Evolutionary conservation across 495 filamentous ascomycete genomes (phyloP), one percentile per base, ranked within the genome.

Genomic region (Penicillium herquei): DNA sequence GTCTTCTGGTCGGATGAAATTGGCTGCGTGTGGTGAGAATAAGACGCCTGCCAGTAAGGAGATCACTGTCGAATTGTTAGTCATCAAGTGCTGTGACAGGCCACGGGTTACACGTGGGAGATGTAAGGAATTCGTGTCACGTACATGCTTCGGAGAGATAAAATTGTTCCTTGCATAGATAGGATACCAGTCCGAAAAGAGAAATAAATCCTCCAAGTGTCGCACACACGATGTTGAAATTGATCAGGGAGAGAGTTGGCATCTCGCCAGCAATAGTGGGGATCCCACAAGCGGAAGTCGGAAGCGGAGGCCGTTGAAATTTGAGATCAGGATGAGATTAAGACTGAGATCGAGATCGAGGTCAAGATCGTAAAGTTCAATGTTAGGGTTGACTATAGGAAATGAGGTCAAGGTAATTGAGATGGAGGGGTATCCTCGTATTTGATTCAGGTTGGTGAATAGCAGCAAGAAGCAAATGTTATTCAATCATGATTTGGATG

Each of bases 221-320:
- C 53, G 89, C 86, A 64, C 89, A 86, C 54, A 91, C 84, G 55
- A 96, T 89, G 68, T 96, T 96, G 80, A 96, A 96, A 69, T 95
- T 91, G 64, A 82, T 87, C 42, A 90, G 59, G 6, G 79, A 81
- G 50, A 95, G 75, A 42, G 87, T 89, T 49, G 91, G 91, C 91
- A 96, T 96, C 63, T 75, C 67, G 54, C 14, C 32, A 9, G 21
- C 21, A 26, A 32, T 35, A 9, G 12, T 9, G 17, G 32, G 14
- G 14, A 18, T 9, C 21, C 21, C 26, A 16, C 43, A 13, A 21
- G 10, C 42, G 43, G 26, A 32, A 9, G 31, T 18, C 26, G 4
- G 43, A 33, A n/a, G 13, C 43, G 26, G 26, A 32, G 43, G 26
- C 26, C 41, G 21, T 26, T 44, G 16, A 14, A 26, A 32, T 26